Base-by-base conservation (phyloP, 176 grass and related monocot genomes). In the Lolium rigidum region DNA sequence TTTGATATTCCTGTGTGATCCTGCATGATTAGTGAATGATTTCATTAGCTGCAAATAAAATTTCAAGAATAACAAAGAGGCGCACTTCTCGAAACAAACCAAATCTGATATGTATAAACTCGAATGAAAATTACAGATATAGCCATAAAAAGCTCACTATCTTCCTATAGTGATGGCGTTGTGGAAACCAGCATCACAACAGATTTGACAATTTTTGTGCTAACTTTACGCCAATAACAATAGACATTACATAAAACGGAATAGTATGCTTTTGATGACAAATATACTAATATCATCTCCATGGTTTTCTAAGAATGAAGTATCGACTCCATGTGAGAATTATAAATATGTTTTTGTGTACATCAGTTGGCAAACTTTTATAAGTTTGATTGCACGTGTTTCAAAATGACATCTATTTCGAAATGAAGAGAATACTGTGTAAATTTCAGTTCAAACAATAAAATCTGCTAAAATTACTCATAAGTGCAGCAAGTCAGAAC, bases 1-100 rank as follows among this genome's bases (percentile, higher is more conserved):
- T 99, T 99, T 88, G 97, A 99, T 93, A 99, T 99, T 84, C 97
- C 97, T 82, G 54, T 85, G 69, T 99, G 94, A 85, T 99, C 97
- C 97, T 99, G 82, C 72, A 89, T 57, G 67, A 87, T 46, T 26
- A 72, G 25, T 81, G 58, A 81, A 87, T 76, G 20, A 67, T 63
- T 55, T 54, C n/a, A 56, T 83, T 38, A 47, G 26, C 78, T 41
- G 43, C 61, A 28, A 84, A 57, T 43, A 66, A 87, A 66, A 87
- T 75, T 80, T 41, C 16, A 82, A 79, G 38, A 82, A 74, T 37
- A 88, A 54, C n/a, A 79, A 64, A 79, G 16, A 46, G 64, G 28
- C 11, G 10, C 9, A 85, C 16, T 57, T 79, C 12, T 84, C 0
- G 50, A 54, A 41, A 83, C 17, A 84, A 71, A 72, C 22, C 44